Evolutionary conservation across 306 rosid species (phyloP), one percentile per base, ranked within the genome.

Genomic region (Hippophae gyantsensis): DNA sequence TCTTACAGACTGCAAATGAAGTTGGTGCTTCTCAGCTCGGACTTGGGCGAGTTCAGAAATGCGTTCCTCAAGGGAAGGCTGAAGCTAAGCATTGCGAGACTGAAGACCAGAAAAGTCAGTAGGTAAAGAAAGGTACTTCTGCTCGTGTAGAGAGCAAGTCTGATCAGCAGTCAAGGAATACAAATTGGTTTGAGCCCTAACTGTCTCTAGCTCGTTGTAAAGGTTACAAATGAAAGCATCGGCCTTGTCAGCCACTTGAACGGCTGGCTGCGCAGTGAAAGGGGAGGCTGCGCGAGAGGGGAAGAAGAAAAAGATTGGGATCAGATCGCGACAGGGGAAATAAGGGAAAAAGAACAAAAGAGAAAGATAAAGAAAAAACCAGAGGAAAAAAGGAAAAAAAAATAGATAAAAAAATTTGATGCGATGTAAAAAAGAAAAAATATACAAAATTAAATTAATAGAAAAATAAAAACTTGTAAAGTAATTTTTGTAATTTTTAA

Each of bases 101-200:
- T 88, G 86, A 68, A 92, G 86, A 69, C 82, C 79, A 13, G 99
- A 82, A 81, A 85, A 80, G 60, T 88, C 99, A 9, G 82, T 69
- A 42, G 88, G 47, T 60, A 87, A 84, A 55, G 88, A 74, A 13
- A 88, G 71, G 57, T 77, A 85, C 81, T 92, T 92, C 95, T 87
- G 96, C 81, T 92, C 99, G 68, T 87, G 78, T 68, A 88, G 81
- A 9, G 95, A 81, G 67, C 99, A 92, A 62, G 86, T 88, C 74
- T 92, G 99, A 68, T 92, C 99, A 52, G 95, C 99, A 66, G 94
- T 88, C 42, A 88, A 85, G 64, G 81, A 74, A 38, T 88, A 75
- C 13, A 93, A 96, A 32, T 92, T 95, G 1, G 85, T 76, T 51
- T 79, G 79, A 14, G 99, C 99, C 63, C 76, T 76, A 48, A 84